A percentile compares a stretch with the other conserved stretches of the same genome.
These are phyloP conservation scores for Colletotrichum caudatum DNA, from an alignment of 2,329 filamentous ascomycete species.

Conservation along the genomic window DNA sequence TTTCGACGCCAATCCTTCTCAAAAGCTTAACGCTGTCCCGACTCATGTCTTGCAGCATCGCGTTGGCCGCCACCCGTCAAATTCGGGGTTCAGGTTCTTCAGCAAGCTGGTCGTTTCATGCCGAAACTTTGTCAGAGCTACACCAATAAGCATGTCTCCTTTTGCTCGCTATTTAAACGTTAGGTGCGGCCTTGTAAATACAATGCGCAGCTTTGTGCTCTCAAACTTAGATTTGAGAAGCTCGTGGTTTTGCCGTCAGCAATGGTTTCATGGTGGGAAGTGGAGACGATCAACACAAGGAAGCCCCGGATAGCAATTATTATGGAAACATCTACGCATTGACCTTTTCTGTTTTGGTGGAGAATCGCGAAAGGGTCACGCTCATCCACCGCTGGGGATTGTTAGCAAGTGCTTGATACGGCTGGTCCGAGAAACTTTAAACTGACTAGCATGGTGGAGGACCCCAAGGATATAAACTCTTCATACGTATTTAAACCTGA, in stretches of 20 bases:
- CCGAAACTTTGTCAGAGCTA: conserved; percentile 9
- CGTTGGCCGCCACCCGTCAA: background rate
- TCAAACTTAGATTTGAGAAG: background rate
- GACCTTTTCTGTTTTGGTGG: background rate
- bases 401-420: background rate
- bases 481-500: background rate
- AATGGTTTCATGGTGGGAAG: background rate
- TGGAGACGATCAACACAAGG: background rate
- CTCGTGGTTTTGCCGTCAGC: background rate
- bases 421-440: background rate
- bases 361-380: background rate
- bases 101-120: background rate
- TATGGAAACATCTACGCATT: background rate
- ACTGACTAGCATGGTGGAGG: conserved; percentile 10
- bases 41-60: conserved; percentile 9
- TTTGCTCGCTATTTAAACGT: background rate
- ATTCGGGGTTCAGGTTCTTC: background rate
- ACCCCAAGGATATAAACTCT: background rate
- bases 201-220: background rate
- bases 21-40: conserved; percentile 7
- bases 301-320: no score
- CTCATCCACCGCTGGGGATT: background rate
- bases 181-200: background rate
- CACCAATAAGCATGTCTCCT: conserved; percentile 2
- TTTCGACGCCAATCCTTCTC: background rate